Evolutionary conservation across 2,329 filamentous ascomycete species (phyloP), one percentile per base, ranked within the genome.

Genomic region (Exutisphaerella laricina): DNA sequence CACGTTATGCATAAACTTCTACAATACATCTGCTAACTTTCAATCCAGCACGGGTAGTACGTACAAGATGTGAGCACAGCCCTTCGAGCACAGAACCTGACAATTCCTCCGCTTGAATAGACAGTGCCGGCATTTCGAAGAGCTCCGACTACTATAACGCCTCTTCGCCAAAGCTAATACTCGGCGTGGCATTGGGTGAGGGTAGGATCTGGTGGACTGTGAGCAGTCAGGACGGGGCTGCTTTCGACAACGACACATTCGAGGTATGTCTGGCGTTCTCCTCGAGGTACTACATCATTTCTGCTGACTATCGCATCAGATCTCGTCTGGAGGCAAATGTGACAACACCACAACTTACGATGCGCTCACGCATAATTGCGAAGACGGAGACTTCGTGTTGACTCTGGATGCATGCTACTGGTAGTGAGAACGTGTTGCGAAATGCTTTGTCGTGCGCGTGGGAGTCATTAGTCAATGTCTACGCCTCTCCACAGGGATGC

Each of bases 81-180:
- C 31, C 32, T 33, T 14, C 60, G 59, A 32, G 39, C 41, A 21
- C 59, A 58, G 43, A 62, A 17, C 14, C 26, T n/a, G n/a, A 26
- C 23, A 6, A 26, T n/a, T 14, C 20, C 31, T 39, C 23, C 18
- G 17, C 13, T 26, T 23, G n/a, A 7, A 22, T 37, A 53, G 50
- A 63, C 49, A 55, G 46, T 38, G 51, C 59, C 37, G 61, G 55
- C 17, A 41, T 65, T 18, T 51, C 60, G 30, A 51, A 55, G 17
- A 45, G 43, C 13, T 41, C 48, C n/a, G 39, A 52, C 31, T 58
- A 57, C 49, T 61, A 53, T 46, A 45, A 37, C 33, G 28, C 45
- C 2, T 34, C 39, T 12, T 54, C 51, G 2, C 39, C 53, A 12
- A 61, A 60, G 34, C 39, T 58, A 4, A 51, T 59, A 39, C 45